These are phyloP conservation scores for Lachnellula willkommii DNA, from an alignment of 2,329 filamentous ascomycete genomes.

Conservation along the genomic window DNA sequence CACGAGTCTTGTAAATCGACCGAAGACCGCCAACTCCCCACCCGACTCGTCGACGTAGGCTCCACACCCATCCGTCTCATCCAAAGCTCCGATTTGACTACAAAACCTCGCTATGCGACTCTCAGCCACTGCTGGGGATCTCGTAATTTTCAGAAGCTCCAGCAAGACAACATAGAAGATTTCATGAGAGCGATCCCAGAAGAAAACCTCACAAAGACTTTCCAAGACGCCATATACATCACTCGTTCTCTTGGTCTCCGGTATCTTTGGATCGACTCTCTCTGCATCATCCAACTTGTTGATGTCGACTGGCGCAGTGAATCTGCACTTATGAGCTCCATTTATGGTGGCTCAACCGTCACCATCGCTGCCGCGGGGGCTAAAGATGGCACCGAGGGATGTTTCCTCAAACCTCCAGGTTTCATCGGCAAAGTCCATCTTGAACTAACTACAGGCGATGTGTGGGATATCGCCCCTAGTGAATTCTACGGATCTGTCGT, in stretches of 20 bases:
- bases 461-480: not conserved
- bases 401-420: conserved; percentile 3
- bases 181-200: conserved; percentile 6
- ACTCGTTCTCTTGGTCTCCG: conserved; percentile 9
- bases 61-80: conserved; percentile 1
- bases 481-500: not conserved
- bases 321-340: conserved; percentile 10
- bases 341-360: conserved; percentile 11
- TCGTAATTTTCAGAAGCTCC: conserved; percentile 4
- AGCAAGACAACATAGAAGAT: conserved; percentile 2
- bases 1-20: conserved; percentile 1
- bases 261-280: conserved; percentile 20
- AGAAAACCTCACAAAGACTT: conserved; percentile 11
- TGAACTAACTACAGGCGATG: not conserved
- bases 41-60: conserved; percentile 3
- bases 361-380: conserved; percentile 12
- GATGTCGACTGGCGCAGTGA: conserved; percentile 14
- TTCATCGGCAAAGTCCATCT: not conserved
- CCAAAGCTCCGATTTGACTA: conserved; percentile 1
- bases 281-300: conserved; percentile 17
- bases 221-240: conserved; percentile 14
- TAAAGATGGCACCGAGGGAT: conserved; percentile 9
- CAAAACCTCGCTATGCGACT: conserved; percentile 13
- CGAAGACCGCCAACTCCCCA: conserved; percentile 3
- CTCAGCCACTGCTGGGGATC: conserved; percentile 21